Conservation (phyloP, 2,329 filamentous ascomycete genomes). For the Botrytis deweyae region DNA sequence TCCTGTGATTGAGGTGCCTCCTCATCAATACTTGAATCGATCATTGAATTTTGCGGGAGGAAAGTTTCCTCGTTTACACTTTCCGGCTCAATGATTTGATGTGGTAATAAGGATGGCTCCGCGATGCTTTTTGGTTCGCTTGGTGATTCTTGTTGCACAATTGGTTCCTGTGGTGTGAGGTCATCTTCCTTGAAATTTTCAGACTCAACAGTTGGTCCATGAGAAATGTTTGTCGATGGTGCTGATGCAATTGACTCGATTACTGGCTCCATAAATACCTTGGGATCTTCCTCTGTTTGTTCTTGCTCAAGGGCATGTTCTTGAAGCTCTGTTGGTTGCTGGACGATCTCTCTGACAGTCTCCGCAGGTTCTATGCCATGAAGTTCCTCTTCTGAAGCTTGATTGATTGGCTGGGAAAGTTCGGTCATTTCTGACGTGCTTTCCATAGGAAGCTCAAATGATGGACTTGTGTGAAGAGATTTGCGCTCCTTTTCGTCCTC, state of each 20-base stretch:
- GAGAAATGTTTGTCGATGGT: neutral
- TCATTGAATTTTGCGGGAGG: neutral
- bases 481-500: conserved; percentile 30
- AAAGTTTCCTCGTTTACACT: neutral
- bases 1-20: neutral
- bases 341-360: neutral
- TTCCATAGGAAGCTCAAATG: neutral
- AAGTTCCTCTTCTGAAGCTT: conserved; percentile 7
- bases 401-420: neutral
- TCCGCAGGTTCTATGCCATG: neutral
- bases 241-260: neutral
- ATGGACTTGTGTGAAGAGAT: conserved; percentile 17
- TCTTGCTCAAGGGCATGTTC: neutral
- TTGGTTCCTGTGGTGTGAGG: neutral
- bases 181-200: neutral
- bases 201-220: neutral
- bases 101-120: neutral
- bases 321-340: neutral
- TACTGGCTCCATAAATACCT: neutral
- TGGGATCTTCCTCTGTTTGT: neutral
- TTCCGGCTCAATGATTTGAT: neutral
- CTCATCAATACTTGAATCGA: neutral
- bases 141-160: neutral
- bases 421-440: neutral
- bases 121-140: neutral